Evolutionary conservation across 2,329 filamentous ascomycete species (phyloP).

Genomic region (Chaetomium strumarium): DNA sequence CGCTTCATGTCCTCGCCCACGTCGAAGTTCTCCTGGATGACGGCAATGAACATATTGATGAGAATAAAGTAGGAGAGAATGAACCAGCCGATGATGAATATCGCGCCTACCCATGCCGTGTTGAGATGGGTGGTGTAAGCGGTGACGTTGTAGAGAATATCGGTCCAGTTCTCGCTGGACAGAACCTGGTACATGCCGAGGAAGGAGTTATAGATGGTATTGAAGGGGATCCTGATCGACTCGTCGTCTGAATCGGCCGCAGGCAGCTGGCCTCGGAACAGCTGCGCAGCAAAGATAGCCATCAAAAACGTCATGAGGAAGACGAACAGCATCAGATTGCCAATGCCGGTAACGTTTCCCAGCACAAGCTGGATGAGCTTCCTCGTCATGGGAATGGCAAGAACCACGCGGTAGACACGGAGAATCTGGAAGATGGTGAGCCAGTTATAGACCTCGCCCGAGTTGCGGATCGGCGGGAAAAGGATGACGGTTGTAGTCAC

Average conservation of each 20-base stretch:
- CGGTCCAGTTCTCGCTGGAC: constrained; percentile 95
- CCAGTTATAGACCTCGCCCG: constrained; percentile 73
- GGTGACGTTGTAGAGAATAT: constrained; percentile 77
- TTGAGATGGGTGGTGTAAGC: constrained; percentile 56
- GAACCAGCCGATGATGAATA: constrained; percentile 93
- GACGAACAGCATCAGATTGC: constrained; percentile 92
- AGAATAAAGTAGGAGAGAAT: constrained; percentile 93
- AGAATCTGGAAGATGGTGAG: constrained; percentile 90
- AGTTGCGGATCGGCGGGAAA: constrained; percentile 70
- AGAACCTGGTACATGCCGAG: constrained; percentile 96
- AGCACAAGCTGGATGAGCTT: constrained; percentile 83
- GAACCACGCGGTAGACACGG: constrained; percentile 82
- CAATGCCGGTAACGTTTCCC: constrained; percentile 84
- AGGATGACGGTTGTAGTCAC: constrained; percentile 80
- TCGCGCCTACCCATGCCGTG: constrained; percentile 87
- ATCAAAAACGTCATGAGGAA: constrained; percentile 92
- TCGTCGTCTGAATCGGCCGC: constrained; percentile 54
- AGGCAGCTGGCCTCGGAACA: constrained; percentile 84
- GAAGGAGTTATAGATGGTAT: constrained; percentile 91
- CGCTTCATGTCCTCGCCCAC: constrained; percentile 98
- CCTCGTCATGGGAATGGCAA: constrained; percentile 81
- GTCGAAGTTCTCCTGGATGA: constrained; percentile 99
- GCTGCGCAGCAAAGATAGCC: constrained; percentile 85
- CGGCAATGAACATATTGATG: constrained; percentile 99
- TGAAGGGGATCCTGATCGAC: constrained; percentile 68